Evolutionary conservation across 2,329 filamentous ascomycete genomes (phyloP), one percentile per base, ranked within the genome.

Genomic region (Ceratocystis cubensis): DNA sequence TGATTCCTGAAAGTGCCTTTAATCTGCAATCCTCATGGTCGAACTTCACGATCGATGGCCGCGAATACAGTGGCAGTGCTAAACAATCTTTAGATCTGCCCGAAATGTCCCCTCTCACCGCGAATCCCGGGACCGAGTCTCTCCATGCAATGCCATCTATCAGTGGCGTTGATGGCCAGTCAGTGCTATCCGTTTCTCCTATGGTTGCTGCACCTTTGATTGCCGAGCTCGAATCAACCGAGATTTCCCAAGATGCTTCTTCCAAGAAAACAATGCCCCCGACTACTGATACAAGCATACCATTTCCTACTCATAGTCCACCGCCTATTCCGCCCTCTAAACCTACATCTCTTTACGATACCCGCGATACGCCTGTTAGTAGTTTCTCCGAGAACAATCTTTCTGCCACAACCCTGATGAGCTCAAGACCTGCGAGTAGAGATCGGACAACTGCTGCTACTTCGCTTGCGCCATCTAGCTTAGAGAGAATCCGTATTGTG

Each of bases 21-120:
- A 85, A 82, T 69, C 80, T 83, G 62, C 79, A 81, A 65, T 84
- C 82, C 1, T 76, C 78, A n/a, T 85, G 83, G 83, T 85, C 83
- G 30, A 82, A 85, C 71, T 80, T 82, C 68, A 83, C 82, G 0
- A 75, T 84, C 8, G 81, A 82, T 17, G 84, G 81, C 67, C 77
- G 75, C 22, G 80, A 82, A 68, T 67, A 56, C 67, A 65, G 15
- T 25, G 61, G 62, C 17, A 63, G 66, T 56, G 28, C 48, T 17
- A 66, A 68, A 22, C 65, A 56, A 48, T 65, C n/a, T 61, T 62
- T 25, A 37, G 64, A 61, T 63, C 41, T 45, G 61, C 64, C 63
- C 7, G 61, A 62, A 10, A 70, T 71, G 63, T 69, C 70, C 3
- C 69, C 70, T 53, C 69, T 69, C 53, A 63, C 69, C 10, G 20